phyloP scores from a whole-genome alignment of 2,329 filamentous ascomycete species.

The Cordyceps cateniannulata region DNA sequence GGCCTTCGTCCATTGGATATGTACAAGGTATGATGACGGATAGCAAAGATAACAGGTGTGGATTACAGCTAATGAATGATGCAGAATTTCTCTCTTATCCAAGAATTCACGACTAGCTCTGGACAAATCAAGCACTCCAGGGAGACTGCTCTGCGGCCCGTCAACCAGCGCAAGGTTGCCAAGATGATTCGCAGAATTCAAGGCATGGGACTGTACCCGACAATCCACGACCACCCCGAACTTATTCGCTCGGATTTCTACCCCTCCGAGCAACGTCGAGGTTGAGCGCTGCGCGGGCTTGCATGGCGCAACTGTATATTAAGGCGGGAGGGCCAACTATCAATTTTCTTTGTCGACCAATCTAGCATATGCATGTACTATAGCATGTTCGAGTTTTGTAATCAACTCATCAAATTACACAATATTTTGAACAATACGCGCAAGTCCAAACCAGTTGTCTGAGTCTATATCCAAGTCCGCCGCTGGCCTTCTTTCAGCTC shows the following conservation, averaged over 20 bases:
- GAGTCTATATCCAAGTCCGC: too few species aligned
- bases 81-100: constrained; percentile 88
- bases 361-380: constrained; percentile 10
- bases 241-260: constrained; percentile 48
- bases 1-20: constrained; percentile 74
- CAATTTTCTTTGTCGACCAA: constrained; percentile 1
- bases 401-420: neutral
- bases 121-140: constrained; percentile 76
- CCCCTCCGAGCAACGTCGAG: constrained; percentile 2
- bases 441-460: neutral
- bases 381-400: neutral
- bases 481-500: neutral
- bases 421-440: neutral
- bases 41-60: too few species aligned
- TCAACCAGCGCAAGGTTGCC: constrained; percentile 88
- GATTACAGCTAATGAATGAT: neutral
- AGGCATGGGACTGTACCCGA: constrained; percentile 87
- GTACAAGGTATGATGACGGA: constrained; percentile 62
- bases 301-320: neutral
- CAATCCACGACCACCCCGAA: constrained; percentile 82
- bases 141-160: constrained; percentile 72
- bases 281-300: neutral
- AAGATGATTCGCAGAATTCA: constrained; percentile 87
- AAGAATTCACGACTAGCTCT: constrained; percentile 78
- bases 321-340: neutral